Base-by-base conservation (phyloP, 2,329 filamentous ascomycete genomes). In the Alternaria brassicae region DNA sequence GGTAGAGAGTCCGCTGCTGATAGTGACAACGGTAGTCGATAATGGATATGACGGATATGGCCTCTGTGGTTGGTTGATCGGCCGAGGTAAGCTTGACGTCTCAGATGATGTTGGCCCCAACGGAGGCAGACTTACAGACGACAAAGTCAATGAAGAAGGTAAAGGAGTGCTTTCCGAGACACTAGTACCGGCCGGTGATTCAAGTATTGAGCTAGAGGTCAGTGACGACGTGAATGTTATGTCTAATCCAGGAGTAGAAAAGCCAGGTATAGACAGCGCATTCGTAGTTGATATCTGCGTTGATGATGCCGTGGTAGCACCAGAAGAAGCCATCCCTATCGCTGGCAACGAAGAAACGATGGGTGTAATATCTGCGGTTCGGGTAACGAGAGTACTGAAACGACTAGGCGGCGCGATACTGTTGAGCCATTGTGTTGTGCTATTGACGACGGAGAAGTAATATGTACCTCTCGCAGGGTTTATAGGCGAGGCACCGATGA, bases 391-490 rank as follows among this genome's bases (percentile, higher is more conserved):
- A 7, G 57, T 59, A 50, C 56, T 66, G 27, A 64, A 63, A 12
- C 52, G 63, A 44, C 63, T 73, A 4, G 73, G 72, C 23, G 74
- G 75, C 25, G 67, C 61, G 21, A 72, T 60, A 30, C 71, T 70
- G 60, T 71, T 59, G 21, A 74, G 51, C 74, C 75, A 76, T 41
- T 67, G 51, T 6, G 75, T 77, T 6, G 73, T 73, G 4, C 74
- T 72, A 44, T 72, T 69, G 36, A 74, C 57, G 0, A 77, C 67
- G 8, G 72, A 74, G 41, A 71, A 77, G 60, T 71, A 76, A 68
- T 74, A 77, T 10, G 72, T 74, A 2, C 70, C 73, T 23, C 61
- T 62, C 17, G 65, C 69, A 34, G 71, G 65, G 48, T 73, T 65
- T 2, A 64, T 63, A 4, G 70, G 63, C 1, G 62, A 68, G 8